Evolutionary conservation across 2,329 filamentous ascomycete species (phyloP).

Genomic region (Phaeosphaeriaceae sp.): DNA sequence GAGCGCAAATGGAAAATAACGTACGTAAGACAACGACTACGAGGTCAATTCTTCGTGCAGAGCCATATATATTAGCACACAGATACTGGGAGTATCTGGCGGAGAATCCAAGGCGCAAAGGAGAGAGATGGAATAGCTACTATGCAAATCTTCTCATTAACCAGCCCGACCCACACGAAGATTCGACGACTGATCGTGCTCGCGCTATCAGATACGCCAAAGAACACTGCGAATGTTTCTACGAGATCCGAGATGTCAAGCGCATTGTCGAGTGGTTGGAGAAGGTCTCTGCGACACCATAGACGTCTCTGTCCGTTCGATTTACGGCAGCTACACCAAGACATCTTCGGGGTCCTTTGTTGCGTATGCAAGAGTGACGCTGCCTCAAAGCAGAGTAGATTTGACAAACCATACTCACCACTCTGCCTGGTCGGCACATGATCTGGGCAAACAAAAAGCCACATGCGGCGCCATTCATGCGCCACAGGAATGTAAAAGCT

Average conservation of each 20-base stretch:
- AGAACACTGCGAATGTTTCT: slow-evolving; percentile 29
- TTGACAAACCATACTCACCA: not conserved
- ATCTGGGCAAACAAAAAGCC: not conserved
- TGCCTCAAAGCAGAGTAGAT: not conserved
- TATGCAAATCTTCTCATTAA: slow-evolving; percentile 32
- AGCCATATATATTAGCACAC: slow-evolving; percentile 30
- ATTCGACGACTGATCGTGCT: slow-evolving; percentile 23
- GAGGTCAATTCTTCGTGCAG: slow-evolving; percentile 3
- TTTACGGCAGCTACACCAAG: not conserved
- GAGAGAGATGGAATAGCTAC: slow-evolving; percentile 23
- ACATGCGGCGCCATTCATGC: not conserved
- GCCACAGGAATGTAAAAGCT: not conserved
- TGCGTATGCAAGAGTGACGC: not conserved
- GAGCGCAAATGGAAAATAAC: not conserved
- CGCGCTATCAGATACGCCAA: slow-evolving; percentile 31
- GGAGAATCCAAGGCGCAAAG: slow-evolving; percentile 9
- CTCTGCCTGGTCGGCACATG: not conserved
- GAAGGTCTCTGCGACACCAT: not conserved
- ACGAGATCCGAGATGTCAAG: slow-evolving; percentile 22
- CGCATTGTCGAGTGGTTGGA: slow-evolving; percentile 25
- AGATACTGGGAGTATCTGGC: slow-evolving; percentile 29
- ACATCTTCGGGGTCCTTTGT: not conserved
- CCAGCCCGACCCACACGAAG: slow-evolving; percentile 18
- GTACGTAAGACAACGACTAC: not conserved
- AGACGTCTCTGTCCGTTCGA: not conserved